A percentile compares a stretch with the other conserved stretches of the same genome.
phyloP scores from a whole-genome alignment of 2,329 filamentous ascomycete genomes.

The Verticillium alfalfae region DNA sequence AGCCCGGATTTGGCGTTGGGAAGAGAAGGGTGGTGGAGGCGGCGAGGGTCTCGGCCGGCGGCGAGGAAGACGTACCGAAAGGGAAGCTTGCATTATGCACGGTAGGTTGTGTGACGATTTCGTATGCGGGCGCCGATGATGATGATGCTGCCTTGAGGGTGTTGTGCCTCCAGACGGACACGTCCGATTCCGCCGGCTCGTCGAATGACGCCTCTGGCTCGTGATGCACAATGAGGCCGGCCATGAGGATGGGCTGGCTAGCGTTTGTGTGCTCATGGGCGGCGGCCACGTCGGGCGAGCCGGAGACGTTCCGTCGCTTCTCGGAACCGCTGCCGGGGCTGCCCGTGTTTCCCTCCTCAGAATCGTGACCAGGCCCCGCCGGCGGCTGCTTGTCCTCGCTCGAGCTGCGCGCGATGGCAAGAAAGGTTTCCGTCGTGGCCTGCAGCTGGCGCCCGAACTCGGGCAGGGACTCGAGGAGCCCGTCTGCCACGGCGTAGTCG shows the following conservation, averaged over 20 bases:
- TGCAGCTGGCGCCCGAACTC: slow-evolving; percentile 53
- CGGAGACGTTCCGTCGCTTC: slow-evolving; percentile 6
- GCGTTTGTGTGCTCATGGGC: background rate
- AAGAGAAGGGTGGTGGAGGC: slow-evolving; percentile 2
- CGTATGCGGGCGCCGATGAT: slow-evolving; percentile 25
- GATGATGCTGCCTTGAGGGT: background rate
- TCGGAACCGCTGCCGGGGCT: background rate
- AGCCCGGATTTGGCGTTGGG: slow-evolving; percentile 9
- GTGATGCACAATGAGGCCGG: slow-evolving; percentile 19
- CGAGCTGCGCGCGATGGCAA: slow-evolving; percentile 44
- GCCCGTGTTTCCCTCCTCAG: slow-evolving; percentile 1
- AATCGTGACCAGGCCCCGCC: background rate
- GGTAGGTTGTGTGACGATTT: slow-evolving; percentile 46
- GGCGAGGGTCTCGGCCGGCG: slow-evolving; percentile 3
- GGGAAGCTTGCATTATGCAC: slow-evolving; percentile 49
- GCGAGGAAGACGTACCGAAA: slow-evolving; percentile 24
- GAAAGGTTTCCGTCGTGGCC: slow-evolving; percentile 51
- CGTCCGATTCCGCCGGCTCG: background rate
- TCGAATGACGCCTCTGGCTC: slow-evolving; percentile 8
- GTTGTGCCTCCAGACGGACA: background rate
- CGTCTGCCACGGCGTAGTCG: slow-evolving; percentile 51
- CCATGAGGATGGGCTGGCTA: slow-evolving; percentile 10
- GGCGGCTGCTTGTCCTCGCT: slow-evolving; percentile 4
- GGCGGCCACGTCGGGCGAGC: slow-evolving; percentile 6
- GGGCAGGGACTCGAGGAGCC: slow-evolving; percentile 52